These are phyloP conservation scores for Escovopsis weberi DNA, from an alignment of 2,329 filamentous ascomycete species.

Conservation along the genomic window DNA sequence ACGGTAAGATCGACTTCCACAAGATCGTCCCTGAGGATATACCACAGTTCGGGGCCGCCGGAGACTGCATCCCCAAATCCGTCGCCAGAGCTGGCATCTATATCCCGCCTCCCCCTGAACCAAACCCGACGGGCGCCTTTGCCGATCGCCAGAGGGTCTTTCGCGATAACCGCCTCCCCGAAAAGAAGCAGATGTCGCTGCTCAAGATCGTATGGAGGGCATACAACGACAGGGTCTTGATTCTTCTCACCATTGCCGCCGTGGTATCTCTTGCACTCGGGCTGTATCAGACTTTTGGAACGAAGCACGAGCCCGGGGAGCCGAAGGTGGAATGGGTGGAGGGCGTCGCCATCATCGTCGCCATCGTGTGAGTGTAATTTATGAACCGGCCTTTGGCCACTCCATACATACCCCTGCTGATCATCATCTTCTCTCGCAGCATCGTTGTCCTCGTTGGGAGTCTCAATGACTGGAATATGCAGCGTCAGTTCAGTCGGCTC, in stretches of 20 bases:
- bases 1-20: constrained; percentile 54
- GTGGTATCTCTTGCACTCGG: constrained; percentile 51
- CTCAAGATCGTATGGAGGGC: constrained; percentile 66
- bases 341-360: constrained; percentile 41
- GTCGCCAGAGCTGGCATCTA: not conserved
- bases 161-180: constrained; percentile 56
- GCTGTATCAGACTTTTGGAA: constrained; percentile 49
- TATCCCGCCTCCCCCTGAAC: not conserved
- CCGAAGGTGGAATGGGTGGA: constrained; percentile 49
- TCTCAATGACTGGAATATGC: constrained; percentile 54
- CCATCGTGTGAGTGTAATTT: not conserved
- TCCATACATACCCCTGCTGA: not conserved
- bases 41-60: not conserved
- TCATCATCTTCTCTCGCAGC: not conserved
- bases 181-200: constrained; percentile 58
- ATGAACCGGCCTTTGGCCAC: too few species aligned
- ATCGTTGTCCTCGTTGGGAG: constrained; percentile 51
- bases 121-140: not conserved
- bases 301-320: constrained; percentile 25
- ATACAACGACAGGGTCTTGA: constrained; percentile 40
- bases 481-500: constrained; percentile 48
- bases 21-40: constrained; percentile 25
- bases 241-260: constrained; percentile 50
- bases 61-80: not conserved
- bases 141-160: constrained; percentile 55